Evolutionary conservation across 768 basidiomycete species (phyloP), one percentile per base, ranked within the genome.

Genomic region (Termitomyces sp.): DNA sequence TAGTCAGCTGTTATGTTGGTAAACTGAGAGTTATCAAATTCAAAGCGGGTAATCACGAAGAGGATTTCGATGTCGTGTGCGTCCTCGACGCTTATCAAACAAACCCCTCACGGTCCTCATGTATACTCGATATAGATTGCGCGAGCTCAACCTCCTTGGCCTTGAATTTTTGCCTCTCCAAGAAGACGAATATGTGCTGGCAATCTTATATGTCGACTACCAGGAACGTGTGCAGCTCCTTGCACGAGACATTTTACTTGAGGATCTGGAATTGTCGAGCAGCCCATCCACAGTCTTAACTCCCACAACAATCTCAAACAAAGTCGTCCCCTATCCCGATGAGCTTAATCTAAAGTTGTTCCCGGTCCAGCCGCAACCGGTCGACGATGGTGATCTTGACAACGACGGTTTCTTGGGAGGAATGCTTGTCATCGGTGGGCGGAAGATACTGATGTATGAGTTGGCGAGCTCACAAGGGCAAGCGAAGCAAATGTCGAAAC

Each of bases 141-240:
- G 83, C 3, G 88, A 92, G 67, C 72, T 87, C 50, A 92, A 86
- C 70, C 73, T 95, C 7, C 77, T 92, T 34, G 81, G 86, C 5
- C 68, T 94, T 43, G 75, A 83, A 5, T 88, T 94, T 74, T 71
- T 94, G 15, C 75, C 82, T 17, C 67, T 79, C 1, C 60, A 71
- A 6, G 66, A 75, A 15, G 77, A 77, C 38, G 75, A 81, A 17
- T 81, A 82, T 62, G 69, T 81, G 0, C 71, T 96, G 49, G 89
- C 85, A 10, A 85, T 94, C 49, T 73, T 94, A 9, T 83, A 89
- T 66, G 68, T 86, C 9, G 88, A 93, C 70, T 81, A 85, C 66
- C 78, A 81, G 62, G 74, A 80, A 57, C 81, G 82, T 37, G 73
- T 89, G n/a, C 88, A 87, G 63, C 79, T 91, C 40, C 76, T 86